A percentile compares a stretch with the other conserved stretches of the same genome.
Conservation (phyloP, 805 yeast species). For the Hanseniaspora clermontiae region DNA sequence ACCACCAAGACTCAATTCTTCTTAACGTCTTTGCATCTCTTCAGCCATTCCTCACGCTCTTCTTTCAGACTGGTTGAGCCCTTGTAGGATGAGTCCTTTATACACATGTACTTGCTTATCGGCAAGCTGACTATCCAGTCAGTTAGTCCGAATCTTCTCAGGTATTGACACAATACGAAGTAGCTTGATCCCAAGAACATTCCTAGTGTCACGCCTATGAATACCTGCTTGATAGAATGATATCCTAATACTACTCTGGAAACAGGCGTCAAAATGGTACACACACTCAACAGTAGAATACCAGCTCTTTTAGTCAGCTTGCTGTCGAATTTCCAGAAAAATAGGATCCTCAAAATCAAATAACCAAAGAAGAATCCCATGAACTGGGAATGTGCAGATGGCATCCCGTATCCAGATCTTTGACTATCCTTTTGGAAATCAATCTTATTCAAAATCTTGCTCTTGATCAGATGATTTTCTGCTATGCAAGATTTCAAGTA, state of each 20-base stretch:
- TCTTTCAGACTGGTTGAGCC: slow-evolving; percentile 36
- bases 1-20: background rate
- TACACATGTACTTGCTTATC: slow-evolving; percentile 37
- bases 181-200: slow-evolving; percentile 43
- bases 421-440: slow-evolving; percentile 30
- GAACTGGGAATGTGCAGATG: slow-evolving; percentile 91
- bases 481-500: background rate
- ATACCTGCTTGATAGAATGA: slow-evolving; percentile 62
- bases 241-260: slow-evolving; percentile 71
- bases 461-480: background rate
- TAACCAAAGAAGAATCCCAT: slow-evolving; percentile 74
- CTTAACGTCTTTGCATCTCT: slow-evolving; percentile 16
- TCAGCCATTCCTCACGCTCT: slow-evolving; percentile 31
- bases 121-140: slow-evolving; percentile 51
- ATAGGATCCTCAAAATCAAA: slow-evolving; percentile 33
- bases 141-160: slow-evolving; percentile 56
- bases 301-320: slow-evolving; percentile 24
- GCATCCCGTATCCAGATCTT: slow-evolving; percentile 80
- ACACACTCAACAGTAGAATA: slow-evolving; percentile 21
- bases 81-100: slow-evolving; percentile 50
- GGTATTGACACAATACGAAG: slow-evolving; percentile 38
- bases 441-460: background rate
- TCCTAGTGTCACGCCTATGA: slow-evolving; percentile 61
- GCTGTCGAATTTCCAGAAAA: slow-evolving; percentile 29
- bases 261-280: slow-evolving; percentile 38